These are phyloP conservation scores for Thozetella sp. DNA, from an alignment of 495 filamentous ascomycete genomes.

Conservation along the genomic window DNA sequence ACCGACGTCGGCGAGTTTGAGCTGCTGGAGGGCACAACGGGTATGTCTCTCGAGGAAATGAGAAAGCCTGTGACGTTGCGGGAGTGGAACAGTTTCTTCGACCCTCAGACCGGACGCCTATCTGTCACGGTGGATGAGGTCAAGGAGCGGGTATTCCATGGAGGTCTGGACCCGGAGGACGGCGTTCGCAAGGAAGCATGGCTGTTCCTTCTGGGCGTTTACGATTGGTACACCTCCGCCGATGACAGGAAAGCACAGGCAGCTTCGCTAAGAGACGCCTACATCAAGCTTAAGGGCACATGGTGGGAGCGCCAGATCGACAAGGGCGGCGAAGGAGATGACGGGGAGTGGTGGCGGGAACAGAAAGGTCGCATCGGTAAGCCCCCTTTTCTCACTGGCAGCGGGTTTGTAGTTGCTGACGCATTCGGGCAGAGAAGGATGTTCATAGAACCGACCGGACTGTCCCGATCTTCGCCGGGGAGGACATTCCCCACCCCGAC, in stretches of 20 bases:
- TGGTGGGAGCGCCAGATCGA: conserved; percentile 98
- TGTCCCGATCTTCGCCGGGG: conserved; percentile 90
- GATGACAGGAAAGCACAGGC: conserved; percentile 81
- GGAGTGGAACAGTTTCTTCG: conserved; percentile 90
- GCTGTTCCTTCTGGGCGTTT: conserved; percentile 90
- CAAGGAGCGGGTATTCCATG: conserved; percentile 95
- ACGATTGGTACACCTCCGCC: conserved; percentile 82
- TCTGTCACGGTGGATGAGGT: conserved; percentile 85
- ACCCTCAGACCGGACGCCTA: conserved; percentile 69
- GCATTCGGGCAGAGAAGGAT: conserved; percentile 80
- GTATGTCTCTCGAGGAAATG: conserved; percentile 68
- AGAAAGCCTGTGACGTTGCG: conserved; percentile 75
- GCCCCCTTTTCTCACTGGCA: conserved; percentile 14
- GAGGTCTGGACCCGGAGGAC: conserved; percentile 85
- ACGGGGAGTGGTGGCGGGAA: conserved; percentile 94
- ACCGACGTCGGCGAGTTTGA: conserved; percentile 95
- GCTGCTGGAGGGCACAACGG: conserved; percentile 81
- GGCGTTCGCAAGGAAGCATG: conserved; percentile 95
- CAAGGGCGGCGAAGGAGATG: conserved; percentile 69
- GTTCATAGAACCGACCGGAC: conserved; percentile 95
- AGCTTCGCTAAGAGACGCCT: conserved; percentile 88
- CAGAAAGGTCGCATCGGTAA: conserved; percentile 92
- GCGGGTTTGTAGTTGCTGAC: conserved; percentile 10
- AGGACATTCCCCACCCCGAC: conserved; percentile 97
- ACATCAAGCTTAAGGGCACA: conserved; percentile 86